Evolutionary conservation across 768 basidiomycete genomes (phyloP).

Genomic region (Lentinula aciculospora): DNA sequence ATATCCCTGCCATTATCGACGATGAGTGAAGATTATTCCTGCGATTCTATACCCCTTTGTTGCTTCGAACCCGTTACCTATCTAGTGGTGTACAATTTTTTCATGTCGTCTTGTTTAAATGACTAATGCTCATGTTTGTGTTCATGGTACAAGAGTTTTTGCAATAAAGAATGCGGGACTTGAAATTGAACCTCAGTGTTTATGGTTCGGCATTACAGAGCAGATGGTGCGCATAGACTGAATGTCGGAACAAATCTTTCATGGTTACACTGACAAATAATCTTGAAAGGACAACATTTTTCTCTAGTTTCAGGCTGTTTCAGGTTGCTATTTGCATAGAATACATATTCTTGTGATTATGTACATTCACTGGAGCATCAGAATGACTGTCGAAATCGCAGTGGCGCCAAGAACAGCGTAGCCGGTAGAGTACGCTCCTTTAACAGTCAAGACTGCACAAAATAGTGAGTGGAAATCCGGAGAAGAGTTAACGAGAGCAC

Average conservation of each 20-base stretch:
- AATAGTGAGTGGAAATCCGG: neutral
- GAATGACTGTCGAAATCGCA: constrained; percentile 1
- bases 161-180: no score
- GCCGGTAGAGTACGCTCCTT: constrained; percentile 8
- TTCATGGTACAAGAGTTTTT: no score
- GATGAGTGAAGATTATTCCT: constrained; percentile 28
- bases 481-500: constrained; percentile 19
- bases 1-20: constrained; percentile 74
- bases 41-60: neutral
- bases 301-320: no score
- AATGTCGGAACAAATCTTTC: no score
- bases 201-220: no score
- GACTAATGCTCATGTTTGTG: neutral
- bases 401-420: constrained; percentile 11
- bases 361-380: constrained; percentile 5
- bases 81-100: neutral
- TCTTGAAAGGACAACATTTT: no score
- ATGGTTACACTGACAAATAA: no score
- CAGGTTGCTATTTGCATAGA: neutral
- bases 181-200: no score
- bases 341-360: neutral
- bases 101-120: neutral
- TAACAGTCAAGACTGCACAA: constrained; percentile 8
- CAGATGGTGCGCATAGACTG: no score
- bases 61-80: neutral